Evolutionary conservation across 2,329 filamentous ascomycete genomes (phyloP).

Genomic region (Sphaerulina musiva): DNA sequence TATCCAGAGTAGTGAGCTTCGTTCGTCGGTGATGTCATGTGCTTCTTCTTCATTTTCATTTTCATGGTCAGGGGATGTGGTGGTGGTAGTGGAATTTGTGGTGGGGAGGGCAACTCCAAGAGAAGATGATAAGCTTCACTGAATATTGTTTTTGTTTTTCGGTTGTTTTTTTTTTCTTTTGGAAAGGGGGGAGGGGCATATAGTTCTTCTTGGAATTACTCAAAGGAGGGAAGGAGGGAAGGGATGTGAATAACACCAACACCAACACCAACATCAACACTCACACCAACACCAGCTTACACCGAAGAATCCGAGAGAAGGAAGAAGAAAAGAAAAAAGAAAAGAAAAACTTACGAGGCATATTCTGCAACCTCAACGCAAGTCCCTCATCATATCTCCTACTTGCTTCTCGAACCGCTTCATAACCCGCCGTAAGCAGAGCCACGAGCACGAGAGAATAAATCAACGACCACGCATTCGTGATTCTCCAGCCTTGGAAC

Average conservation of each 20-base stretch:
- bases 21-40: slow-evolving; percentile 35
- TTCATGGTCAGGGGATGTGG: no score
- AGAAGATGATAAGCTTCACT: background rate
- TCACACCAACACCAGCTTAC: no score
- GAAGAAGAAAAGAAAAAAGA: no score
- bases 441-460: slow-evolving; percentile 77
- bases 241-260: background rate
- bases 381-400: slow-evolving; percentile 64
- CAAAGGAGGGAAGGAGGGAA: background rate
- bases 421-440: slow-evolving; percentile 83
- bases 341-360: slow-evolving; percentile 32
- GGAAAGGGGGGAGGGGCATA: background rate
- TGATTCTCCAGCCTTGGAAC: slow-evolving; percentile 85
- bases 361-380: slow-evolving; percentile 43
- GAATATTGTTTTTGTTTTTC: background rate
- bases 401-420: slow-evolving; percentile 71
- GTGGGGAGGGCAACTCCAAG: background rate
- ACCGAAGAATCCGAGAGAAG: no score
- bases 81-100: no score
- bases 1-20: slow-evolving; percentile 60
- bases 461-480: slow-evolving; percentile 65
- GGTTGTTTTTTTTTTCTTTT: background rate
- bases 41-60: background rate
- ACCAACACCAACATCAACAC: no score
- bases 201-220: background rate